phyloP scores from a whole-genome alignment of 495 filamentous ascomycete genomes.

The Penicillium odoratum region DNA sequence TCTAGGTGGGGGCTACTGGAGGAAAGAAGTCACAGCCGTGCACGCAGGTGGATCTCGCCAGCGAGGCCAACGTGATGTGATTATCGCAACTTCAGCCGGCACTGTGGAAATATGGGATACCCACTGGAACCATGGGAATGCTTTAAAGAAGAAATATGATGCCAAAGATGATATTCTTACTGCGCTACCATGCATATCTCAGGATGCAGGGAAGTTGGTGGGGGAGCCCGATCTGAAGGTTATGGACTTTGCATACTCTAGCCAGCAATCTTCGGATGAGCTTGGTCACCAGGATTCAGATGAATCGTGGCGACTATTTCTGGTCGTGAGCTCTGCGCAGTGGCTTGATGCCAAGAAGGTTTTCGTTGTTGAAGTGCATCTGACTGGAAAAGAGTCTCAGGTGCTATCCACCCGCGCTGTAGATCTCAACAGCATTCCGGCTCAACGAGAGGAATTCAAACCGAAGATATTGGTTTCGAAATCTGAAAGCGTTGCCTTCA shows the following conservation, averaged over 20 bases:
- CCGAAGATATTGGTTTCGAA: slow-evolving; percentile 76
- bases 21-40: slow-evolving; percentile 76
- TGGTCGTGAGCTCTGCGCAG: slow-evolving; percentile 29
- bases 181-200: slow-evolving; percentile 18
- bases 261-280: slow-evolving; percentile 18
- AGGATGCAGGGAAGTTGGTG: slow-evolving; percentile 19
- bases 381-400: slow-evolving; percentile 28
- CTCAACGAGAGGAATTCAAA: slow-evolving; percentile 37
- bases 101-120: slow-evolving; percentile 82
- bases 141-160: slow-evolving; percentile 53
- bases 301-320: slow-evolving; percentile 34
- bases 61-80: slow-evolving; percentile 80
- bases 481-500: slow-evolving; percentile 75
- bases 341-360: slow-evolving; percentile 23
- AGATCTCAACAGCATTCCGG: slow-evolving; percentile 21
- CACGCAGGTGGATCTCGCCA: slow-evolving; percentile 64
- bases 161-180: slow-evolving; percentile 40
- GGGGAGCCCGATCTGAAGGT: slow-evolving; percentile 37
- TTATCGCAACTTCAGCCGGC: slow-evolving; percentile 73
- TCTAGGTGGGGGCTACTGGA: slow-evolving; percentile 61
- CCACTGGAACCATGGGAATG: slow-evolving; percentile 72
- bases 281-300: slow-evolving; percentile 18
- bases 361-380: slow-evolving; percentile 30
- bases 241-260: slow-evolving; percentile 37
- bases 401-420: slow-evolving; percentile 34